Percentiles rank a stretch among this genome's conserved stretches.
Evolutionary conservation across 805 yeast genomes (phyloP).

Genomic region (Torulaspora franciscae): DNA sequence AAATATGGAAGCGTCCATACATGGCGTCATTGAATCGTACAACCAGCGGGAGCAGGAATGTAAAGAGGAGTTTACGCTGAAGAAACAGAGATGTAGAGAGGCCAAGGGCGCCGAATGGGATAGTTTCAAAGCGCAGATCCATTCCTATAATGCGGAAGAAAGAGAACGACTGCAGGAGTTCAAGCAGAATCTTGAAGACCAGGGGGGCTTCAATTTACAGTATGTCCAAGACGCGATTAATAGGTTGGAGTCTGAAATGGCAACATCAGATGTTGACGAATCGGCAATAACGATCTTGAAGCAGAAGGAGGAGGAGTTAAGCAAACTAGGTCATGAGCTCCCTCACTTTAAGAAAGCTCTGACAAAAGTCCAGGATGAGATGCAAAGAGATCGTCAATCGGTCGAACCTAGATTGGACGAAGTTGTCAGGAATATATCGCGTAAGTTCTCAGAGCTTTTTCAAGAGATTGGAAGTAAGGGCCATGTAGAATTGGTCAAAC

Average conservation of each 20-base stretch:
- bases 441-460: conserved; percentile 62
- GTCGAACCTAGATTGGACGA: conserved; percentile 63
- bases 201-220: conserved; percentile 38
- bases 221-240: conserved; percentile 40
- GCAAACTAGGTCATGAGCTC: conserved; percentile 18
- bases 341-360: conserved; percentile 24
- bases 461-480: conserved; percentile 81
- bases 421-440: conserved; percentile 53
- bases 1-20: conserved; percentile 37
- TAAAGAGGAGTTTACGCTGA: conserved; percentile 26
- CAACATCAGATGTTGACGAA: conserved; percentile 36
- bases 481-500: conserved; percentile 55
- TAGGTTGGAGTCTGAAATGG: conserved; percentile 45
- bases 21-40: conserved; percentile 31
- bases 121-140: conserved; percentile 29
- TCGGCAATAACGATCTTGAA: conserved; percentile 37
- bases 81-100: conserved; percentile 23
- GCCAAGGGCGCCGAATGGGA: conserved; percentile 18
- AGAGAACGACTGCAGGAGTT: conserved; percentile 38
- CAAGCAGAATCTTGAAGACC: conserved; percentile 38
- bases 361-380: conserved; percentile 33
- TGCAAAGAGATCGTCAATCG: conserved; percentile 36
- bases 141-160: conserved; percentile 38
- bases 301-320: conserved; percentile 25
- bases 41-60: conserved; percentile 29